Base-by-base conservation (phyloP, 2,329 filamentous ascomycete species). In the Dactylonectria macrodidyma region DNA sequence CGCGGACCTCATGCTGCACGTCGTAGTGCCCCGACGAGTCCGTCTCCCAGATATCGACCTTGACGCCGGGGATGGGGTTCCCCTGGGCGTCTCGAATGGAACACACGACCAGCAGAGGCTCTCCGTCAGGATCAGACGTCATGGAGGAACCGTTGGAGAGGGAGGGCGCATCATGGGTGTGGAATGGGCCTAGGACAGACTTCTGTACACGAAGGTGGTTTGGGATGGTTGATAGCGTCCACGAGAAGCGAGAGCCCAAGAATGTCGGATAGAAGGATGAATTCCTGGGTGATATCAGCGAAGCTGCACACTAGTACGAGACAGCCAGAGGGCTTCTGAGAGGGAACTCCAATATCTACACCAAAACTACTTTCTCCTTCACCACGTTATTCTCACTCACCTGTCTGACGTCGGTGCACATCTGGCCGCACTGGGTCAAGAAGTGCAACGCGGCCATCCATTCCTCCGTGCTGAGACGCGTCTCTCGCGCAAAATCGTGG, bases 31-130 rank as follows among this genome's bases (percentile, higher is more conserved):
- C 92, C 12, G 89, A 88, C n/a, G 87, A 89, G 76, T 95, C 92
- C 1, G 92, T 93, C 80, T 95, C 92, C 93, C 93, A 95, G 61
- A 95, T 89, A 79, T 95, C 92, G 67, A 94, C 87, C 76, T 90
- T 91, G 48, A 90, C 92, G 44, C 82, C 87, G 0, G 83, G 64
- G 36, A 95, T 83, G 0, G 92, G 89, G 1, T 83, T 84, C 0
- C 91, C 91, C 2, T 83, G 46, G 0, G 87, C 88, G 77, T 93
- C 90, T 70, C 86, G 89, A 71, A 94, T 80, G 0, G 85, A 90
- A 81, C 92, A 93, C 9, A 93, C 75, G 1, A 91, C 90, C 5
- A 95, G 84, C 60, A 92, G 84, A 0, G 90, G 87, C 65, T 91
- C 86, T 60, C 92, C 93, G 34, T 88, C 81, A 0, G 88, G 85